These are phyloP conservation scores for Populus deltoides DNA, from an alignment of 345 rosid genomes.

Conservation along the genomic window DNA sequence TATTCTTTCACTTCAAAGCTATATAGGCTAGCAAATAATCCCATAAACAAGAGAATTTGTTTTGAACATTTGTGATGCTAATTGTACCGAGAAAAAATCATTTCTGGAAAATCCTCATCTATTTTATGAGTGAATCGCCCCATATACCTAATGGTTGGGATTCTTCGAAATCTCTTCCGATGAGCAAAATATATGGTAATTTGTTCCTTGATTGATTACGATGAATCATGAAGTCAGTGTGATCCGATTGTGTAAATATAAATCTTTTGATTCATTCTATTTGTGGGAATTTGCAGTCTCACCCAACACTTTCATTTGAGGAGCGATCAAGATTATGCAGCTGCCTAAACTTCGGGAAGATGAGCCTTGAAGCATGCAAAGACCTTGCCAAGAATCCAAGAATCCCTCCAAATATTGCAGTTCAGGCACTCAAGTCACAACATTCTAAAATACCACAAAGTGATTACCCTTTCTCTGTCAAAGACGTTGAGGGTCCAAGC, in stretches of 20 bases:
- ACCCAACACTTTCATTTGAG: slow-evolving; percentile 52
- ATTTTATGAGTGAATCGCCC: neutral
- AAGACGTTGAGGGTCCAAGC: neutral
- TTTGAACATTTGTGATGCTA: neutral
- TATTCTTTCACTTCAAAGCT: neutral
- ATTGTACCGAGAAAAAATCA: neutral
- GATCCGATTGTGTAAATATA: neutral
- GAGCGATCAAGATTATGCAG: slow-evolving; percentile 60
- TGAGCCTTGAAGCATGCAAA: slow-evolving; percentile 67
- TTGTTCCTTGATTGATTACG: too few species aligned
- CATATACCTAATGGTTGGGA: neutral
- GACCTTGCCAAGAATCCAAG: slow-evolving; percentile 77
- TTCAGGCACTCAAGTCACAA: slow-evolving; percentile 69
- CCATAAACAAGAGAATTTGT: neutral
- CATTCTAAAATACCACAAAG: slow-evolving; percentile 4
- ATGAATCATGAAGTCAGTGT: too few species aligned
- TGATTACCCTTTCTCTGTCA: neutral
- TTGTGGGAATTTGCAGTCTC: slow-evolving; percentile 48
- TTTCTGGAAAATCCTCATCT: neutral
- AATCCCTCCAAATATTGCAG: slow-evolving; percentile 66
- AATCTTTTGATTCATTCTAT: neutral
- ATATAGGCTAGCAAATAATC: neutral
- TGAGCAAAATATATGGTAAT: too few species aligned
- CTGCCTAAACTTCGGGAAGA: slow-evolving; percentile 66
- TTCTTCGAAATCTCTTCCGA: neutral